Conservation (phyloP, 2,329 filamentous ascomycete genomes). For the Plectosphaerella sp. region DNA sequence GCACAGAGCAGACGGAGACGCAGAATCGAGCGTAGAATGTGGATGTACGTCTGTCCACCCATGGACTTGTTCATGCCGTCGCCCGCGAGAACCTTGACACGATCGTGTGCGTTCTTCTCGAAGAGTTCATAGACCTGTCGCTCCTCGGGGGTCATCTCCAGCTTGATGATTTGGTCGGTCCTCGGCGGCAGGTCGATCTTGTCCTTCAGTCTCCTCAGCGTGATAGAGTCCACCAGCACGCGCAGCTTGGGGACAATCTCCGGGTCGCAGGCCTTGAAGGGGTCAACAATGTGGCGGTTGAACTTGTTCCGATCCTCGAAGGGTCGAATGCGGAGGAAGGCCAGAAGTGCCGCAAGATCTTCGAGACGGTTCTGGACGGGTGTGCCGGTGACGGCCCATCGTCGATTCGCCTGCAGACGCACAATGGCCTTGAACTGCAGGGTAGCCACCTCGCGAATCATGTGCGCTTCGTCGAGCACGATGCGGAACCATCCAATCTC, state of each 20-base stretch:
- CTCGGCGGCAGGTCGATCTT: slow-evolving; percentile 78
- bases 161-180: slow-evolving; percentile 65
- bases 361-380: slow-evolving; percentile 92
- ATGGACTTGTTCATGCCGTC: slow-evolving; percentile 56
- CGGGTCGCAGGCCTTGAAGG: slow-evolving; percentile 83
- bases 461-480: slow-evolving; percentile 90
- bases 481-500: slow-evolving; percentile 90
- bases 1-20: slow-evolving; percentile 87
- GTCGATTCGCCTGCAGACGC: slow-evolving; percentile 69
- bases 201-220: slow-evolving; percentile 85
- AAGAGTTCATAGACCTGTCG: slow-evolving; percentile 78
- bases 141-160: slow-evolving; percentile 75
- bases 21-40: slow-evolving; percentile 87
- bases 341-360: slow-evolving; percentile 81
- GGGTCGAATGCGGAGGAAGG: slow-evolving; percentile 78
- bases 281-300: slow-evolving; percentile 71
- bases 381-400: slow-evolving; percentile 97
- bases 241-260: slow-evolving; percentile 81
- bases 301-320: slow-evolving; percentile 79
- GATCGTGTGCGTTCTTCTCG: slow-evolving; percentile 71
- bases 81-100: slow-evolving; percentile 69
- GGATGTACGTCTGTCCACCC: slow-evolving; percentile 84
- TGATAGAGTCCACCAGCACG: slow-evolving; percentile 90
- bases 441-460: slow-evolving; percentile 81
- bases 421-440: slow-evolving; percentile 83